Base-by-base conservation (phyloP, 768 basidiomycete genomes). In the Dacryopinax spathularia region DNA sequence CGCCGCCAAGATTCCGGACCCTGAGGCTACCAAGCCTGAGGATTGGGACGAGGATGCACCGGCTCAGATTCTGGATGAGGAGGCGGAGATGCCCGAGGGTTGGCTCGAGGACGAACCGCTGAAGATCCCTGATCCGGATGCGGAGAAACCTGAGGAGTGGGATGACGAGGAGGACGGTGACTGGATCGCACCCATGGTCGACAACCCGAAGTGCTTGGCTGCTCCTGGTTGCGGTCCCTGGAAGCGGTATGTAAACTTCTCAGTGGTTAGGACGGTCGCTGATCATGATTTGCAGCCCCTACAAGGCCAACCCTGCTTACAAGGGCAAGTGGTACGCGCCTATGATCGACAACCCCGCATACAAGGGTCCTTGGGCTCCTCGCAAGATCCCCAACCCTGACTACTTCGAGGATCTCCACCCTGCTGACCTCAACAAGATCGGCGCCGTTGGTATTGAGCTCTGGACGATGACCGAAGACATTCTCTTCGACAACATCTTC, bases 31-130 rank as follows among this genome's bases (percentile, higher is more conserved):
- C 69, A 96, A 95, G 89, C 95, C 95, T 60, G 89, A 77, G 1
- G 96, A 98, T 75, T 99, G 96, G 96, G 91, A 99, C 72, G 96
- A 99, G 77, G 89, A 88, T 59, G 93, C 90, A 44, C 95, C 96
- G 1, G 88, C 90, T 69, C 89, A 94, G 73, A 89, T 99, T 69
- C 76, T 77, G 62, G 96, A 99, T 69, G 84, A 84, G 69, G 87
- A 91, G 63, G 71, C 71, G 4, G 79, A 75, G 65, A 94, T 89
- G 78, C 96, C 96, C 33, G 92, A 88, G 65, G 94, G 89, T 69
- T 99, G 96, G 96, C 84, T 99, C 64, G 92, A 89, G 66, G 77
- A 96, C 63, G 96, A 97, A 72, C 83, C 87, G 6, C 74, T 80
- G 63, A 80, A 76, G 59, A 81, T 96, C 69, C 83, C 92, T 59